Evolutionary conservation across 768 basidiomycete genomes (phyloP).

Genomic region (Lentinus brumalis): DNA sequence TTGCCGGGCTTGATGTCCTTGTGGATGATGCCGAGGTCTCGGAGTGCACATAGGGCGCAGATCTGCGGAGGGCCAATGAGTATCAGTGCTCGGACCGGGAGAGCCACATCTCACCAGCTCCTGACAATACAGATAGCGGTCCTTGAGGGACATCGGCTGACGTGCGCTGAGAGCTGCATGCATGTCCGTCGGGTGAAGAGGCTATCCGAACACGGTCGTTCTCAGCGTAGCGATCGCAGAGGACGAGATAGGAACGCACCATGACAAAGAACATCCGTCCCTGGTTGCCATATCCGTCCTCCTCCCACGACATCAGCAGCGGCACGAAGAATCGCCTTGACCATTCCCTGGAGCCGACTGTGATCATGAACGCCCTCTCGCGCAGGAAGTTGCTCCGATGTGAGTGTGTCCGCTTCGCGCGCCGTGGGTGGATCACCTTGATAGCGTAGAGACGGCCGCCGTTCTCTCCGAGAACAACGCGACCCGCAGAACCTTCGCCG

Average conservation of each 20-base stretch:
- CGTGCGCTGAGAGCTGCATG: background rate
- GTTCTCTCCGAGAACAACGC: background rate
- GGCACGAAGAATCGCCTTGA: background rate
- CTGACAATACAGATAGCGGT: conserved; percentile 14
- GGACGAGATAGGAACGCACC: background rate
- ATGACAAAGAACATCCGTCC: conserved; percentile 16
- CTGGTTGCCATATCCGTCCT: background rate
- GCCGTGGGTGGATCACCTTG: background rate
- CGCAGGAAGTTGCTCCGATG: background rate
- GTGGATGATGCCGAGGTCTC: conserved; percentile 47
- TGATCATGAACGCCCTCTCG: conserved; percentile 5
- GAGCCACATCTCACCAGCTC: conserved; percentile 14
- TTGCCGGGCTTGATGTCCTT: conserved; percentile 55
- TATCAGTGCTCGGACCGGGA: background rate
- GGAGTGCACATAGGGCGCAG: conserved; percentile 35
- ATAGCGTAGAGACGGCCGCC: background rate
- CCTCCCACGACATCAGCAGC: conserved; percentile 16
- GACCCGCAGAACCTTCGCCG: background rate
- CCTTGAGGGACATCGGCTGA: background rate
- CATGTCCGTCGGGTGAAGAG: background rate
- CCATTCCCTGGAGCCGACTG: background rate
- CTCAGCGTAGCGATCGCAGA: background rate
- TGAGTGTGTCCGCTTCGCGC: background rate
- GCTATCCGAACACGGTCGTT: background rate
- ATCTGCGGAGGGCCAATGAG: conserved; percentile 9